Conservation (phyloP, 2,329 filamentous ascomycete genomes). For the Colletotrichum aenigma region DNA sequence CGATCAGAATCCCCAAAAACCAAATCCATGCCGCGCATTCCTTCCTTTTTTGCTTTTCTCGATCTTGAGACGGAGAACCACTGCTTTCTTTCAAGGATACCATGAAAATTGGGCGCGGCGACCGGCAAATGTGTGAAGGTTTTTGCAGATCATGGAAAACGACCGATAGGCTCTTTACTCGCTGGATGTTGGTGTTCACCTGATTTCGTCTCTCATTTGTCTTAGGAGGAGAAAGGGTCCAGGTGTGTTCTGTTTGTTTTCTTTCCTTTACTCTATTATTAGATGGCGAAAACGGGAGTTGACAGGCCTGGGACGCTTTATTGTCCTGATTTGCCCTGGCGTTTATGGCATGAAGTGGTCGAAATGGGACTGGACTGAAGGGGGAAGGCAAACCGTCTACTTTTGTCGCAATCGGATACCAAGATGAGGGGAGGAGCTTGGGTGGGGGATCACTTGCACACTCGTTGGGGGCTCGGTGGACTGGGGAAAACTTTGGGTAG, state of each 20-base stretch:
- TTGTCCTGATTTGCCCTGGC: background rate
- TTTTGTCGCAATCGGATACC: background rate
- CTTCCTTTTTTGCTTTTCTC: background rate
- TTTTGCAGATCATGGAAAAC: conserved; percentile 5
- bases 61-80: background rate
- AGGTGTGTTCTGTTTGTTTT: background rate
- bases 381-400: background rate
- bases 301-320: background rate
- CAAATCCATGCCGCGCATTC: background rate
- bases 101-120: background rate
- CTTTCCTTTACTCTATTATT: background rate
- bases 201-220: background rate
- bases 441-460: background rate
- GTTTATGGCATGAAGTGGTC: background rate
- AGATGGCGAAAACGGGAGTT: conserved; percentile 8
- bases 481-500: background rate
- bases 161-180: background rate
- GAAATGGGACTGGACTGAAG: background rate
- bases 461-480: background rate
- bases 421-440: background rate
- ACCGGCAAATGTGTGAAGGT: background rate
- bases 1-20: background rate
- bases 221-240: background rate
- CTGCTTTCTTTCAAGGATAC: background rate
- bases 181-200: background rate